These are phyloP conservation scores for Phlebiopsis gigantea DNA, from an alignment of 768 basidiomycete species.

Conservation along the genomic window DNA sequence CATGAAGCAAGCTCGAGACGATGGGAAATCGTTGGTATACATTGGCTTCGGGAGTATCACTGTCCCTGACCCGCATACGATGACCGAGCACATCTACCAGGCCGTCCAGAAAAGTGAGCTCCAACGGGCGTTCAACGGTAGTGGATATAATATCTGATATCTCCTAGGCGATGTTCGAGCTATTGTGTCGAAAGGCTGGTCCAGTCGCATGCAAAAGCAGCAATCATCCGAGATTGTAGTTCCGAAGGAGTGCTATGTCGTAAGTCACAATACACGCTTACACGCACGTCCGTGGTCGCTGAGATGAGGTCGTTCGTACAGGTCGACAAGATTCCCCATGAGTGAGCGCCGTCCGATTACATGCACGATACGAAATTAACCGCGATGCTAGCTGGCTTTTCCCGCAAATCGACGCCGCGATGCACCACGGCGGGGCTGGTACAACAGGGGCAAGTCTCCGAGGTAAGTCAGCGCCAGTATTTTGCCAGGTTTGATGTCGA, in stretches of 20 bases:
- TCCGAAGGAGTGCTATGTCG: conserved; percentile 47
- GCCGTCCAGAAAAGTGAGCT: conserved; percentile 53
- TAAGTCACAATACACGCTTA: conserved; percentile 14
- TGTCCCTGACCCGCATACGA: conserved; percentile 50
- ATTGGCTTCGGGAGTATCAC: conserved; percentile 71
- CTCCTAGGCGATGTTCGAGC: conserved; percentile 53
- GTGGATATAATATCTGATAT: background rate
- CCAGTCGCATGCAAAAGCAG: conserved; percentile 44
- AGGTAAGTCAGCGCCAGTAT: conserved; percentile 23
- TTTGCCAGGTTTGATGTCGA: background rate
- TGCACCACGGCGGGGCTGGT: conserved; percentile 69
- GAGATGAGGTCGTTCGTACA: conserved; percentile 10
- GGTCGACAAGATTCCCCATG: conserved; percentile 65
- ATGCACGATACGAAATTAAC: background rate
- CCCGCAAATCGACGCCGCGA: conserved; percentile 52
- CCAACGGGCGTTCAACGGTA: background rate
- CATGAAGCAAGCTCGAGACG: conserved; percentile 49
- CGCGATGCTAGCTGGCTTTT: conserved; percentile 44
- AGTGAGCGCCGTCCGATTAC: conserved; percentile 25
- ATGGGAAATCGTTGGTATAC: conserved; percentile 60
- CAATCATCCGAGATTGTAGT: conserved; percentile 37
- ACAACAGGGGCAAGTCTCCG: conserved; percentile 63
- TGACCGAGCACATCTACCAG: conserved; percentile 51
- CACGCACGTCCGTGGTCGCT: conserved; percentile 6
- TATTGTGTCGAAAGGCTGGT: conserved; percentile 67